These are phyloP conservation scores for Trifolium repens DNA, from an alignment of 306 rosid species.

Conservation along the genomic window DNA sequence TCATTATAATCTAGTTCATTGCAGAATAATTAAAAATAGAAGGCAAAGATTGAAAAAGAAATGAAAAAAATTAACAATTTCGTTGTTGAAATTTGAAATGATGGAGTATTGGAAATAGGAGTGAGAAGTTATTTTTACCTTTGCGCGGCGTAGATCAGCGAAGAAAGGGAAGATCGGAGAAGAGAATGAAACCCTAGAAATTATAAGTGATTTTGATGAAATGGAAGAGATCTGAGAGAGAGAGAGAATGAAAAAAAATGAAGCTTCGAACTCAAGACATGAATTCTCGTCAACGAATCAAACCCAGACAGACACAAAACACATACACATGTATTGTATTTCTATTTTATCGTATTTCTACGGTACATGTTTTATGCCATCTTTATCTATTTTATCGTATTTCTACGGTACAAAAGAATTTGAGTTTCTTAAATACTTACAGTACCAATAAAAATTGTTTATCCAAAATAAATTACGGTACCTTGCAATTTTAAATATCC, in stretches of 20 bases:
- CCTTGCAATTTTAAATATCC: too few species aligned
- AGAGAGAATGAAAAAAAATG: conserved; percentile 18
- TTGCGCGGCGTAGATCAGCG: background rate
- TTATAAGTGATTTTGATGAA: too few species aligned
- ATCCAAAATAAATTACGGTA: too few species aligned
- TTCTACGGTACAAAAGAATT: too few species aligned
- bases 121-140: background rate
- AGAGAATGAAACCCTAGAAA: conserved; percentile 40
- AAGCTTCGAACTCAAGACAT: conserved; percentile 47
- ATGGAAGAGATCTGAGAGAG: background rate
- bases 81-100: conserved; percentile 26
- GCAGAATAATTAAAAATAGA: conserved; percentile 16
- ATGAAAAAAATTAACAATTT: background rate
- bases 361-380: background rate
- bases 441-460: too few species aligned
- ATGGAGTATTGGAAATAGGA: background rate
- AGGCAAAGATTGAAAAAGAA: background rate
- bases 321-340: background rate
- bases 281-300: background rate
- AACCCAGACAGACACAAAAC: background rate
- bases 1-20: conserved; percentile 5
- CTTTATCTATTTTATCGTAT: background rate
- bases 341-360: background rate
- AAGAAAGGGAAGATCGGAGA: conserved; percentile 6
- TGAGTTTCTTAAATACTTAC: too few species aligned